phyloP scores from a whole-genome alignment of 768 basidiomycete species.

The Pleurotus tuber-regium region DNA sequence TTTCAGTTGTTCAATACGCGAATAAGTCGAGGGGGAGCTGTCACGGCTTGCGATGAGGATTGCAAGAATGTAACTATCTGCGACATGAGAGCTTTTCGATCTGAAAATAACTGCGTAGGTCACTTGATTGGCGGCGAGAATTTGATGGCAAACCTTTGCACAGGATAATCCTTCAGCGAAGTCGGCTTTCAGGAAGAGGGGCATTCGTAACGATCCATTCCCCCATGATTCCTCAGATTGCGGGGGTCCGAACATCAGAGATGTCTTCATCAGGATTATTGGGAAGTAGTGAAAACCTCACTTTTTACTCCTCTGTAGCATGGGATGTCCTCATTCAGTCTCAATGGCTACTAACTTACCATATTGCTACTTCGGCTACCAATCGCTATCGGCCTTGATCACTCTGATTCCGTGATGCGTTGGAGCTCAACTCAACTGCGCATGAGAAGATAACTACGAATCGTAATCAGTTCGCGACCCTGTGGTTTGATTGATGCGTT shows the following conservation, averaged over 20 bases:
- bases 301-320: constrained; percentile 1
- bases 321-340: background rate
- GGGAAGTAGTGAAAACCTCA: background rate
- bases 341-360: background rate
- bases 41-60: constrained; percentile 29
- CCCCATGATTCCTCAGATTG: background rate
- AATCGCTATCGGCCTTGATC: background rate
- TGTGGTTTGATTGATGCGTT: background rate
- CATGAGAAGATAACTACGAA: background rate
- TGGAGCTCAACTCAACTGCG: background rate
- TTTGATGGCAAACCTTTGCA: background rate
- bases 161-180: constrained; percentile 5
- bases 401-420: background rate
- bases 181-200: background rate
- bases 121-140: background rate
- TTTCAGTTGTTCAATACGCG: constrained; percentile 46
- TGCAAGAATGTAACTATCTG: constrained; percentile 44
- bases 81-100: constrained; percentile 38
- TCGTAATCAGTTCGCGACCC: constrained; percentile 2
- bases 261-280: background rate
- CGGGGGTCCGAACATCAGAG: background rate
- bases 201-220: background rate
- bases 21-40: constrained; percentile 35
- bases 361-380: background rate
- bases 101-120: constrained; percentile 42